Evolutionary conservation across 805 yeast genomes (phyloP).

Genomic region (Peterozyma xylosa): DNA sequence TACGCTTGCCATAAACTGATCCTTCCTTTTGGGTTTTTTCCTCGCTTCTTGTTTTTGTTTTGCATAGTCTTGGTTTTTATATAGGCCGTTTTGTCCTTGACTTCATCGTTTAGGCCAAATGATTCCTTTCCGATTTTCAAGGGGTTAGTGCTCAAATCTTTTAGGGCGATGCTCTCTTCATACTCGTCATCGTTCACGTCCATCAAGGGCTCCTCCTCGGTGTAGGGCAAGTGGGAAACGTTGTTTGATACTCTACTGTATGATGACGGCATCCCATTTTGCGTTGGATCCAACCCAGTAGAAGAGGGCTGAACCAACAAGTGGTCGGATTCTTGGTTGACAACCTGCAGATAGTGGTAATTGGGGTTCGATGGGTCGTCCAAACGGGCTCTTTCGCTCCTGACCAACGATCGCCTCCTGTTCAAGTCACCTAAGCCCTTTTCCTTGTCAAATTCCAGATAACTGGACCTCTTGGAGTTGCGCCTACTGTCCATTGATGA

Average conservation of each 20-base stretch:
- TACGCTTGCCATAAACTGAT: conserved; percentile 64
- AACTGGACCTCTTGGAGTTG: not conserved
- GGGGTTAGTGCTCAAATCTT: conserved; percentile 8
- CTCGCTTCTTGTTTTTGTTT: not conserved
- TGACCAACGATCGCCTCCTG: conserved; percentile 65
- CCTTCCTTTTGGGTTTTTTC: conserved; percentile 1
- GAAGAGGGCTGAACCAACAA: conserved; percentile 60
- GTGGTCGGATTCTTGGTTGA: conserved; percentile 56
- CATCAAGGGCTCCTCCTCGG: not conserved
- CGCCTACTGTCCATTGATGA: no score
- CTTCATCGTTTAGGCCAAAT: conserved; percentile 58
- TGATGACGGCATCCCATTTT: not conserved
- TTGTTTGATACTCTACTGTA: not conserved
- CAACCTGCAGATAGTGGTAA: conserved; percentile 69
- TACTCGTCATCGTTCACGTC: not conserved
- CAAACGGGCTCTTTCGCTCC: conserved; percentile 66
- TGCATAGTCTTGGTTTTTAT: conserved; percentile 1
- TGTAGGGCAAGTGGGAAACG: not conserved
- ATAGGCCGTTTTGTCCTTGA: conserved; percentile 14
- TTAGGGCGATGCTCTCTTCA: conserved; percentile 13
- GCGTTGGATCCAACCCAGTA: conserved; percentile 64
- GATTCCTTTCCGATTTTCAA: conserved; percentile 37
- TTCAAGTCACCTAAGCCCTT: conserved; percentile 18
- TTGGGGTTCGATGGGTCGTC: conserved; percentile 60
- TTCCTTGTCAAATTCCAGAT: not conserved